Base-by-base conservation (phyloP, 2,329 filamentous ascomycete genomes). In the Trichoderma aggressivum region DNA sequence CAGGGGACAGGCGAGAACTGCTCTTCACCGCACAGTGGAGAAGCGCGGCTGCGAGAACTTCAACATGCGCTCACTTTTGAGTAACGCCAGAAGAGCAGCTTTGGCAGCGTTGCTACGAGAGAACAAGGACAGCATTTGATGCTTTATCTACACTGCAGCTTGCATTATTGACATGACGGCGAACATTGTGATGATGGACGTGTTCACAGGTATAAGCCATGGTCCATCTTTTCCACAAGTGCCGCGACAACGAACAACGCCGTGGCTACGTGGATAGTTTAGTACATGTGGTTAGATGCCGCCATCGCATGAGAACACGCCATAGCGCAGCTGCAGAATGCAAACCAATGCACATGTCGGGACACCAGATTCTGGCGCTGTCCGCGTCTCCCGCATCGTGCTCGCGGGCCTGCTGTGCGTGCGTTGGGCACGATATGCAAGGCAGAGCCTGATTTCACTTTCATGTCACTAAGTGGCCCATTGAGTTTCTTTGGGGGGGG, bases 11-110 rank as follows among this genome's bases (percentile, higher is more conserved):
- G 36, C 58, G 32, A 47, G 16, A 55, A 30, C 55, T 43, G 30
- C 43, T 62, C 63, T 62, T 67, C 63, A 67, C 60, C 70, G 60
- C 70, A 65, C 55, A 62, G 70, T 67, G 70, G 70, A 67, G 70
- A 34, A 36, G 56, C 63, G 69, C 67, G 47, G 67, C 61, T 71
- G 53, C 8, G 55, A 66, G 39, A 43, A 59, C 26, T 32, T 67
- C 18, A 59, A 43, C 63, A 67, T 43, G 55, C 64, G 55, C 64
- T 67, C 53, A 59, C 64, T 47, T 67, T 34, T 26, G 50, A 28
- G 47, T 7, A 50, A 53, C 32, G 11, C 18, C 18, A 18, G 26
- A 47, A 28, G 28, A 39, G 14, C 12, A 24, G 43, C 12, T 16
- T 26, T 30, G 28, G 32, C 7, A 21, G 53, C 21, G n/a, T 5